Conservation (phyloP, 2,329 filamentous ascomycete genomes). For the Emericellopsis cladophorae region DNA sequence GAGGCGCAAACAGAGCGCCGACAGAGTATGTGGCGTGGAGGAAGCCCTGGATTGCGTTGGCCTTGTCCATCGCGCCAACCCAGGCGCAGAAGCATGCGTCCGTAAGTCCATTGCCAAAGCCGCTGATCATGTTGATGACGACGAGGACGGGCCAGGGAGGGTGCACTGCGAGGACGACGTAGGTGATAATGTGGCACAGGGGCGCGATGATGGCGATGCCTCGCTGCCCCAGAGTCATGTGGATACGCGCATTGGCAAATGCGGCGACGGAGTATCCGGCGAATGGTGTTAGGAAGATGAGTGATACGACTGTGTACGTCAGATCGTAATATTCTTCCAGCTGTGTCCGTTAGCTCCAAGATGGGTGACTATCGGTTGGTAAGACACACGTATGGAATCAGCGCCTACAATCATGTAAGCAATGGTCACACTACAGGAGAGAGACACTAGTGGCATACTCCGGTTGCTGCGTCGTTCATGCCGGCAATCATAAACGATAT, state of each 20-base stretch:
- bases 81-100: constrained; percentile 38
- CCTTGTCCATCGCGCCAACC: constrained; percentile 52
- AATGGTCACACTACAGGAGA: background rate
- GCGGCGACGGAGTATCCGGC: constrained; percentile 50
- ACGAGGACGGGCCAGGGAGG: constrained; percentile 54
- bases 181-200: constrained; percentile 46
- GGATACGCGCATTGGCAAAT: constrained; percentile 46
- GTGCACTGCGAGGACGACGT: constrained; percentile 45
- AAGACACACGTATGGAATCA: constrained; percentile 23
- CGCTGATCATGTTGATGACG: constrained; percentile 47
- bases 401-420: constrained; percentile 11
- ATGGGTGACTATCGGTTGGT: background rate
- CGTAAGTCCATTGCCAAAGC: constrained; percentile 53
- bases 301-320: constrained; percentile 45
- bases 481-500: constrained; percentile 48
- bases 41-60: constrained; percentile 54
- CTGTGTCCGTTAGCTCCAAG: constrained; percentile 15
- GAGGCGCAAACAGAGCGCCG: constrained; percentile 49
- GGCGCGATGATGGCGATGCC: constrained; percentile 54
- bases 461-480: constrained; percentile 49
- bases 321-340: constrained; percentile 49
- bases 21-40: constrained; percentile 54
- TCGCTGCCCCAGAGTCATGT: constrained; percentile 48
- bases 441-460: constrained; percentile 24
- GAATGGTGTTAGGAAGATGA: constrained; percentile 52